phyloP scores from a whole-genome alignment of 2,329 filamentous ascomycete species.

The Cercospora sojina region DNA sequence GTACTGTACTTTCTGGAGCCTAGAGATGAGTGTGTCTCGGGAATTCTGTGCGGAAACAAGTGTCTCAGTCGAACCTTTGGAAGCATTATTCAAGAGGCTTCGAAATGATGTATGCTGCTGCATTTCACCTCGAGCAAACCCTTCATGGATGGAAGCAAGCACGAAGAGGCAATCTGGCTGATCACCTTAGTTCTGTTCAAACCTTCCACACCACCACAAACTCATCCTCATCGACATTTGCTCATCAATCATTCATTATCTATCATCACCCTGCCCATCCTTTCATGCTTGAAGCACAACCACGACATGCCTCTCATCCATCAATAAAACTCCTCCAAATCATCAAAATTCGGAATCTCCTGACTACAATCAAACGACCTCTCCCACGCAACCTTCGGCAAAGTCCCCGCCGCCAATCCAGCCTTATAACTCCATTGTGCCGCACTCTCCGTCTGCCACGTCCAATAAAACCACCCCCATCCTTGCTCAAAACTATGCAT shows the following conservation, averaged over 20 bases:
- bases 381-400: constrained; percentile 59
- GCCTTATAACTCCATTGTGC: constrained; percentile 91
- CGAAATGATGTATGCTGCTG: too few species aligned
- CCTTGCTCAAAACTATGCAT: constrained; percentile 92
- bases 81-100: background rate
- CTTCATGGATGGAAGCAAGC: background rate
- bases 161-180: background rate
- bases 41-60: background rate
- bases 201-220: background rate
- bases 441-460: constrained; percentile 85
- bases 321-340: constrained; percentile 49
- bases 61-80: background rate
- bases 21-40: too few species aligned
- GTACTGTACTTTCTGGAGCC: too few species aligned
- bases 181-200: background rate
- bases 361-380: constrained; percentile 45
- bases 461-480: constrained; percentile 99
- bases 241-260: background rate
- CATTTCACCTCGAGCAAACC: background rate
- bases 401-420: constrained; percentile 71
- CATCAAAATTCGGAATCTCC: constrained; percentile 44
- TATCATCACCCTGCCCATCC: background rate
- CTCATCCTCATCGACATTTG: background rate
- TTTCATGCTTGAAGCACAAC: background rate
- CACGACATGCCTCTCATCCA: background rate